phyloP scores from a whole-genome alignment of 352 stramenopile species.

The Phytopythium oedochilum region DNA sequence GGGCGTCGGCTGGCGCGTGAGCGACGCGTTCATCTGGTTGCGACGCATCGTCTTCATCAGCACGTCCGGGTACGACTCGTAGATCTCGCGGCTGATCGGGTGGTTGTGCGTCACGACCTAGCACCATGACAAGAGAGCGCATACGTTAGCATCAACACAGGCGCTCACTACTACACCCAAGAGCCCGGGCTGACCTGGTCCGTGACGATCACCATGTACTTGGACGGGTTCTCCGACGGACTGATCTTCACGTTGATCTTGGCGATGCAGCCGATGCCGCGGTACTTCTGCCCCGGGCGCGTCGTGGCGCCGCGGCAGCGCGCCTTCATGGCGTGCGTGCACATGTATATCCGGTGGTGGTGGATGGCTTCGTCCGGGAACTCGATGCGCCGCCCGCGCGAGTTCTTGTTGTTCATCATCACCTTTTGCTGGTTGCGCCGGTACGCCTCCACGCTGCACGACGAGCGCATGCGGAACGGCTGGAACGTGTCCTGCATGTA shows the following conservation, averaged over 20 bases:
- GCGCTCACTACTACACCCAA: too few species aligned
- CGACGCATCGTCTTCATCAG: constrained; percentile 81
- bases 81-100: constrained; percentile 79
- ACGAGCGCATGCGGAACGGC: constrained; percentile 84
- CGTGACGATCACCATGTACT: constrained; percentile 87
- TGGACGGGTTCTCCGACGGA: constrained; percentile 69
- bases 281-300: constrained; percentile 75
- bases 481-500: constrained; percentile 89
- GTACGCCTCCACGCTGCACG: constrained; percentile 79
- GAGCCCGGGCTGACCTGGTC: too few species aligned
- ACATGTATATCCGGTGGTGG: constrained; percentile 89
- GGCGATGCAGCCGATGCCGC: constrained; percentile 77
- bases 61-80: constrained; percentile 82
- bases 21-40: constrained; percentile 56
- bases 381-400: constrained; percentile 67
- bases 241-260: constrained; percentile 89
- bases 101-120: constrained; percentile 86
- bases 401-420: constrained; percentile 88
- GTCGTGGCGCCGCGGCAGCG: constrained; percentile 71
- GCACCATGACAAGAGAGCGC: not conserved
- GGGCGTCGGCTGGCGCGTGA: constrained; percentile 57
- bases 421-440: constrained; percentile 84
- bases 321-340: constrained; percentile 84
- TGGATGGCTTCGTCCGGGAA: constrained; percentile 80
- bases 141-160: too few species aligned